phyloP scores from a whole-genome alignment of 345 rosid genomes.

The Anacardium occidentale region DNA sequence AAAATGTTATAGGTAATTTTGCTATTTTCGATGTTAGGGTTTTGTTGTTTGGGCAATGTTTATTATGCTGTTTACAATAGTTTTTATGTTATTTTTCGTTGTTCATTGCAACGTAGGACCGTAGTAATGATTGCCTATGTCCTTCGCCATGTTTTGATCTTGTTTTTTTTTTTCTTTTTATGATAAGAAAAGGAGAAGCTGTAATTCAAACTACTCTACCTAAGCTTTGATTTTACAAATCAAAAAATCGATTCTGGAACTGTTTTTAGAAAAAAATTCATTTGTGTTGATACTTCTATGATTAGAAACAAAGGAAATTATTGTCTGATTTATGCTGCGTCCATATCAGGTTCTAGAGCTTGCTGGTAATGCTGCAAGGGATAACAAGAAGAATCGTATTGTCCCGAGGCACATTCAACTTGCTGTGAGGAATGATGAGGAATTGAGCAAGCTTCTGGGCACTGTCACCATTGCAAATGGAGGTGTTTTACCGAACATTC shows the following conservation, averaged over 20 bases:
- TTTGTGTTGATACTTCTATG: too few species aligned
- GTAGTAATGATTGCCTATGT: too few species aligned
- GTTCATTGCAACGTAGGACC: too few species aligned
- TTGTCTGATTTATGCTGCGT: background rate
- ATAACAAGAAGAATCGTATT: constrained; percentile 69
- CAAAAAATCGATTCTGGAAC: too few species aligned
- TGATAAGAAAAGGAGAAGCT: too few species aligned
- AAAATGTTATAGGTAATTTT: background rate
- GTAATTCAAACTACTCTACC: too few species aligned
- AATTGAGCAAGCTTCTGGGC: constrained; percentile 61
- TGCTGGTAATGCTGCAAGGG: constrained; percentile 80
- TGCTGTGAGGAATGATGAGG: constrained; percentile 79
- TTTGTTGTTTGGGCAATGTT: background rate
- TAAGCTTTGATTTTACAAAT: too few species aligned
- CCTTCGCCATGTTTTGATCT: too few species aligned
- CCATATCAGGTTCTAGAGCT: constrained; percentile 55
- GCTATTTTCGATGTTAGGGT: background rate
- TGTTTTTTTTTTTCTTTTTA: too few species aligned
- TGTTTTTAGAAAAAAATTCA: too few species aligned
- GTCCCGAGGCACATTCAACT: constrained; percentile 78
- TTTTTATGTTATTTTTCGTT: too few species aligned
- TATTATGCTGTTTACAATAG: too few species aligned
- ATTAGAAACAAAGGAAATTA: background rate
- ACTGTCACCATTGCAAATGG: constrained; percentile 76
- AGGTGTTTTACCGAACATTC: constrained; percentile 67